Evolutionary conservation across 176 grass and related monocot species (phyloP), one percentile per base, ranked within the genome.

Genomic region (Secale cereale): DNA sequence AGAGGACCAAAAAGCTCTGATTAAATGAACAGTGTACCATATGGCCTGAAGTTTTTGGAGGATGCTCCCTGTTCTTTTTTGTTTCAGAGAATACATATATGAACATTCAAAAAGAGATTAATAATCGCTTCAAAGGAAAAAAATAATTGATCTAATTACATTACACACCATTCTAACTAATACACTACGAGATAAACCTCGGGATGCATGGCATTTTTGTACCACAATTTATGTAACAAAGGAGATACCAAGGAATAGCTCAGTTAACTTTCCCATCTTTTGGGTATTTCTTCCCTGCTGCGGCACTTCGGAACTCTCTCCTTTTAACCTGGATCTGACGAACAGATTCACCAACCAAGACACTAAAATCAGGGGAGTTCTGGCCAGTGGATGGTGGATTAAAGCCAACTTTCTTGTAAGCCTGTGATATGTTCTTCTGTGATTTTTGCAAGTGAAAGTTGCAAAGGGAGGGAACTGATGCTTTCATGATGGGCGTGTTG

Each of bases 261-360:
- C 1, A 3, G 2, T 31, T 31, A 31, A 31, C 30, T 78, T 87
- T 91, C 78, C 70, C 78, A 83, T 85, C 82, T 90, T 83, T 88
- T 28, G 54, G 78, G 29, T 46, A 77, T 74, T 80, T 80, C 32
- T 67, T 76, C 48, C 28, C 28, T 28, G 66, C 65, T 62, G 73
- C 61, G 64, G 50, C 76, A 79, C 84, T 88, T 76, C 81, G 69
- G 32, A 77, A 82, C 59, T 86, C 33, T 84, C 85, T 85, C 45
- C 92, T 86, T 88, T 77, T 94, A 40, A 88, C 70, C 88, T 97
- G 94, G 67, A 97, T 97, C 79, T 94, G 92, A 59, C 80, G 86
- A 45, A 97, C 88, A 86, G 67, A 86, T 81, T 97, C 87, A 50
- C 87, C 82, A 83, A 97, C 87, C 72, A 97, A 85, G 46, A 88